Base-by-base conservation (phyloP, 1,284 basidiomycete species). In the Ganoderma sinense region DNA sequence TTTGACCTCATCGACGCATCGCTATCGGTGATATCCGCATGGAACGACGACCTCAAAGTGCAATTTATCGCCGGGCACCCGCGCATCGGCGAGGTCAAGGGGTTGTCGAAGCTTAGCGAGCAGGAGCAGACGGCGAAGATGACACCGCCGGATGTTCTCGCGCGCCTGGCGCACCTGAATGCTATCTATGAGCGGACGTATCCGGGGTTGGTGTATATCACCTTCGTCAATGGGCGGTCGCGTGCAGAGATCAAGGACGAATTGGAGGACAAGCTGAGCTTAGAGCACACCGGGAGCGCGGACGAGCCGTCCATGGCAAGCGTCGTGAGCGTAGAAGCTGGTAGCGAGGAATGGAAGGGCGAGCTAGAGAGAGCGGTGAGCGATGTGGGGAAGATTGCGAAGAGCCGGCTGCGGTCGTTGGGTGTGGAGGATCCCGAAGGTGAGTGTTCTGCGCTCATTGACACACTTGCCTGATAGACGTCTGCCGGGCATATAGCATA, bases 141-240 rank as follows among this genome's bases (percentile, higher is more conserved):
- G 26, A 91, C 91, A 16, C 85, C 90, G 10, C 89, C 90, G n/a
- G 88, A 88, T 70, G 89, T 94, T 31, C 82, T 94, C 20, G 85
- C 79, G 11, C 87, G 92, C 11, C 84, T 91, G 16, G 84, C 78
- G 45, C 85, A 91, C 74, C 86, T 97, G 63, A 97, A 97, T 75
- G 84, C 82, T 8, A 88, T 89, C 69, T 97, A 97, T 77, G 94
- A 95, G 78, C 82, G 78, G 33, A 82, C 83, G 64, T 97, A 91
- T 76, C 91, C 93, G 0, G 90, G 91, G 1, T 80, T 97, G 70
- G 85, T 92, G 33, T 97, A 95, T 78, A 94, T 97, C 81, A 97
- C 95, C 3, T 97, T 97, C 77, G 96, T 97, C 59, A 95, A 96
- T 77, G 94, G 94, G 41, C 87, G 96, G 68, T 87, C 88, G 66